Evolutionary conservation across 805 yeast genomes (phyloP).

Genomic region (Citeromyces nyonsensis): DNA sequence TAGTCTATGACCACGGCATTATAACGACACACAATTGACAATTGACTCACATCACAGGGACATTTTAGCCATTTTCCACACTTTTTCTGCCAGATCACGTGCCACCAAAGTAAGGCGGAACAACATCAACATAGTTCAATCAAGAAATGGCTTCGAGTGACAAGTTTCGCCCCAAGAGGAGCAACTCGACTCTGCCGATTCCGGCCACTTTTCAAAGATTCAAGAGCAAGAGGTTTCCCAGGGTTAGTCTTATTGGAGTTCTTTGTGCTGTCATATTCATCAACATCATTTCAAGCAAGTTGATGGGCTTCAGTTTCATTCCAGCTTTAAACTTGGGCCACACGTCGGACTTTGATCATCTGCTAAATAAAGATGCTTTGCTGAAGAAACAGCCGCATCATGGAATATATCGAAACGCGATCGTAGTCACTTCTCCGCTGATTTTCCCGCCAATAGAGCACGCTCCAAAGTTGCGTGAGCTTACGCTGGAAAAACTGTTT

Average conservation of each 20-base stretch:
- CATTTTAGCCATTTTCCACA: neutral
- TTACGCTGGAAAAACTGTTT: conserved; percentile 36
- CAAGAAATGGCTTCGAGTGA: conserved; percentile 2
- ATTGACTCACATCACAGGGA: too few relatives aligned
- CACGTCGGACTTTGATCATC: conserved; percentile 7
- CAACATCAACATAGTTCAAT: conserved; percentile 1
- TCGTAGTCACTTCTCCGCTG: conserved; percentile 31
- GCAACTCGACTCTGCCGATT: conserved; percentile 1
- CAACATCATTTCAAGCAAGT: conserved; percentile 1
- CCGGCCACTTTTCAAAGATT: neutral
- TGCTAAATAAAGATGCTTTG: conserved; percentile 10
- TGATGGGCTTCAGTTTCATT: conserved; percentile 1
- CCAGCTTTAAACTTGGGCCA: conserved; percentile 1
- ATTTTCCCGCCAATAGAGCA: conserved; percentile 70
- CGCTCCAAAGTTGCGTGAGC: conserved; percentile 41
- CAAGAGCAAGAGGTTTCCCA: neutral
- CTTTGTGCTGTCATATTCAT: neutral
- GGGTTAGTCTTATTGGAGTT: neutral
- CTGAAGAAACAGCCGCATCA: conserved; percentile 13
- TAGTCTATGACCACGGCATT: too few relatives aligned
- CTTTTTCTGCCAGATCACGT: neutral
- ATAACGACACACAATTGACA: too few relatives aligned
- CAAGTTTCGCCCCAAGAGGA: conserved; percentile 2
- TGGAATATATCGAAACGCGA: conserved; percentile 27
- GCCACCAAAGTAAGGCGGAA: neutral